phyloP scores from a whole-genome alignment of 768 basidiomycete species.

The Lactifluus hygrophoroides region DNA sequence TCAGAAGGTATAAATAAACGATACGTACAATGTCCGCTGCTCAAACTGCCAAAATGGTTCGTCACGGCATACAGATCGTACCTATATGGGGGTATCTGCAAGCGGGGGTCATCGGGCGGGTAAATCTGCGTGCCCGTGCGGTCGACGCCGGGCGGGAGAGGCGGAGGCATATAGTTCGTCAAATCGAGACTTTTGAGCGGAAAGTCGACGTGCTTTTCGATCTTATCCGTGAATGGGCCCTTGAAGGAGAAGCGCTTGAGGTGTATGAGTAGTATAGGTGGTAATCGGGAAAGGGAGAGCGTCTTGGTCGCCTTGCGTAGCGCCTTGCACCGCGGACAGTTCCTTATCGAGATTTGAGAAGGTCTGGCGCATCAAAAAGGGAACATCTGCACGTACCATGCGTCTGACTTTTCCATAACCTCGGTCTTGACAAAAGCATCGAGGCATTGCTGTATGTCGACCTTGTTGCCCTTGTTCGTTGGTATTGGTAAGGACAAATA shows the following conservation, averaged over 20 bases:
- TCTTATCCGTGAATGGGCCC: conserved; percentile 90
- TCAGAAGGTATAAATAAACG: neutral
- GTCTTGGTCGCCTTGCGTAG: conserved; percentile 81
- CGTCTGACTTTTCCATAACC: conserved; percentile 85
- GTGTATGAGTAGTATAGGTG: conserved; percentile 87
- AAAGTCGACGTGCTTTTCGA: conserved; percentile 92
- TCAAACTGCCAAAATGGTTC: conserved; percentile 91
- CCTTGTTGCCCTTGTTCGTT: conserved; percentile 44
- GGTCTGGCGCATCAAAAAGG: neutral
- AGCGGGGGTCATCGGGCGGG: conserved; percentile 56
- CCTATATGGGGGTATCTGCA: conserved; percentile 78
- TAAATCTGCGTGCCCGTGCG: conserved; percentile 32
- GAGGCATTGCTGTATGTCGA: conserved; percentile 72
- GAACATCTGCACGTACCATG: conserved; percentile 55
- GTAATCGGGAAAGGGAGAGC: conserved; percentile 84
- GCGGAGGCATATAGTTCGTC: conserved; percentile 80
- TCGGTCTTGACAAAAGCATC: conserved; percentile 88
- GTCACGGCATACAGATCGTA: conserved; percentile 96
- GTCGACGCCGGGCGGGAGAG: conserved; percentile 56
- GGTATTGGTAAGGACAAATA: conserved; percentile 90
- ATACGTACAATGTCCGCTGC: conserved; percentile 88
- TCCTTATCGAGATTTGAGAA: conserved; percentile 41
- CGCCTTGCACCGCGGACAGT: conserved; percentile 89
- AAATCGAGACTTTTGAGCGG: conserved; percentile 54
- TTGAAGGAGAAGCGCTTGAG: conserved; percentile 89